Evolutionary conservation across 2,329 filamentous ascomycete species (phyloP).

Genomic region (Dactylellina sp.): DNA sequence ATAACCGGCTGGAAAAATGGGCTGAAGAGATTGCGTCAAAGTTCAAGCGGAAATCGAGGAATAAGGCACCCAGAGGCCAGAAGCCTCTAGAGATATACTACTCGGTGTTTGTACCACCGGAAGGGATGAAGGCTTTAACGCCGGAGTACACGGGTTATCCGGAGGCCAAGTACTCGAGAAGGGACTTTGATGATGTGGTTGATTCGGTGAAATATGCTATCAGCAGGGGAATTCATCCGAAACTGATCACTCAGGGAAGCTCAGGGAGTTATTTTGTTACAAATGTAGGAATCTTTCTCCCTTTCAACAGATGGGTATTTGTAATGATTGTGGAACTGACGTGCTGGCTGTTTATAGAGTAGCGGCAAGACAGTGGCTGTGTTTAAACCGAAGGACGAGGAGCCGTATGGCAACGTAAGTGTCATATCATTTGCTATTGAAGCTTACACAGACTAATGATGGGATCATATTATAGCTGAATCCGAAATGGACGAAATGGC

Average conservation of each 20-base stretch:
- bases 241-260: conserved; percentile 95
- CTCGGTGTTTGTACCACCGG: conserved; percentile 93
- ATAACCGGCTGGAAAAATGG: conserved; percentile 93
- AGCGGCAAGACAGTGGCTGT: conserved; percentile 96
- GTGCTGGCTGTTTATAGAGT: conserved; percentile 62
- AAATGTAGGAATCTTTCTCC: conserved; percentile 67
- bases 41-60: conserved; percentile 73
- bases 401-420: conserved; percentile 80
- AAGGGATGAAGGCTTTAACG: conserved; percentile 81
- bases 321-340: background rate
- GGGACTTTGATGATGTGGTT: conserved; percentile 87
- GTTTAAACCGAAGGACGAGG: conserved; percentile 99
- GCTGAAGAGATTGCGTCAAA: conserved; percentile 97
- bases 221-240: conserved; percentile 88
- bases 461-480: conserved; percentile 67
- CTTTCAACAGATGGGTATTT: background rate
- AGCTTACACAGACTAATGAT: background rate
- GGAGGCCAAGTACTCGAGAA: conserved; percentile 77
- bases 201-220: conserved; percentile 92
- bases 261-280: conserved; percentile 98
- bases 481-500: conserved; percentile 99
- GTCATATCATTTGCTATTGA: background rate
- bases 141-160: conserved; percentile 68
- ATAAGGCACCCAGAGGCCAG: conserved; percentile 69
- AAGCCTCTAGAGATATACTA: conserved; percentile 93